These are phyloP conservation scores for Gaertneriomyces semiglobifer DNA, from an alignment of 192 early-diverging fungal genomes.

Conservation along the genomic window DNA sequence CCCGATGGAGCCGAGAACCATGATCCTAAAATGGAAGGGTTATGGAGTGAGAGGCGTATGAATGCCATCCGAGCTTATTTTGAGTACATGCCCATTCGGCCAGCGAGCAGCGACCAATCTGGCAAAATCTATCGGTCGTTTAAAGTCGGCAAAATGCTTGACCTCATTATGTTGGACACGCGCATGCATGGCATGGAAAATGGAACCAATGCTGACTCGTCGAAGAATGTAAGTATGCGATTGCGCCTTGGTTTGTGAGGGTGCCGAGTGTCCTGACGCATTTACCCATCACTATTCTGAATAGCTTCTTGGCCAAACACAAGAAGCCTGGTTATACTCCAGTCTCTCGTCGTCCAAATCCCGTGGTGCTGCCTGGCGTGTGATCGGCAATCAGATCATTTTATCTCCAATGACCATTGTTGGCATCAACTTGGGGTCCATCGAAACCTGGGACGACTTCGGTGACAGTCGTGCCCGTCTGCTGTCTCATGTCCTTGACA, in stretches of 20 bases:
- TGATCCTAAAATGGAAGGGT: conserved; percentile 10
- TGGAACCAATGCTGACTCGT: too few species aligned
- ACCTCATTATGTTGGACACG: conserved; percentile 45
- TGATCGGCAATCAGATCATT: conserved; percentile 44
- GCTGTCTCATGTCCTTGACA: conserved; percentile 19
- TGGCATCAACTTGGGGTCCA: neutral
- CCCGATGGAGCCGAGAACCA: conserved; percentile 8
- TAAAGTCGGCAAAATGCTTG: conserved; percentile 38
- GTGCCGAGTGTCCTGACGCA: too few species aligned
- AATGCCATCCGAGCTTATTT: conserved; percentile 42
- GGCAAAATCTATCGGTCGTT: conserved; percentile 38
- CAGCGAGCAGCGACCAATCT: conserved; percentile 3
- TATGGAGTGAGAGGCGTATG: conserved; percentile 24
- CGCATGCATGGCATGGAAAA: conserved; percentile 35
- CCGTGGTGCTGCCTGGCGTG: conserved; percentile 34
- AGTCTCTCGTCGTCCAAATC: conserved; percentile 20
- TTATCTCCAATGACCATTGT: conserved; percentile 31
- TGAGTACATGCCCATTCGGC: conserved; percentile 45
- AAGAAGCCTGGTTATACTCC: conserved; percentile 38
- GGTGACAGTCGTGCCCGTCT: conserved; percentile 28
- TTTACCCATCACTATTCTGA: neutral
- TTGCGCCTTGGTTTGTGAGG: too few species aligned
- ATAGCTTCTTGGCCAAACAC: conserved; percentile 30
- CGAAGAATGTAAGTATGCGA: too few species aligned
- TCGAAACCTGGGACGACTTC: conserved; percentile 43